Base-by-base conservation (phyloP, 257 asterid genomes). In the Capsicum baccatum region DNA sequence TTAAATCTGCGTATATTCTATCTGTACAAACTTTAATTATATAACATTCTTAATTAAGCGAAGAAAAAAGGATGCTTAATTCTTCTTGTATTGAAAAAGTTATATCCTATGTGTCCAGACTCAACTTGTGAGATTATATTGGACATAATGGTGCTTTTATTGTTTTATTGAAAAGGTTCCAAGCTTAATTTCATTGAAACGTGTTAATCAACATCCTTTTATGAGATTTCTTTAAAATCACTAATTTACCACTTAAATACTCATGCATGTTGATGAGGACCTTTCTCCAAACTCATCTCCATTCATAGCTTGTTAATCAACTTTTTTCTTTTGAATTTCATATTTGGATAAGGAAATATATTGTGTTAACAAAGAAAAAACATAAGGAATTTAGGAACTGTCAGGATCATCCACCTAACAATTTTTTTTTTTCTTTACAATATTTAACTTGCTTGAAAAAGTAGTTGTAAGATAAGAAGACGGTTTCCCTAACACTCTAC, bases 361-460 rank as follows among this genome's bases (percentile, higher is more conserved):
- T 17, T 44, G 57, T 1, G 79, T n/a, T 48, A n/a, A 55, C 11
- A 21, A 12, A 47, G 15, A 17, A 6, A 47, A 19, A 7, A 4
- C 0, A 14, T 26, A 48, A 6, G 60, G 42, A 47, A 73, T 73
- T 47, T 47, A 47, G 39, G 48, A 73, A 47, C 11, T 50, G n/a
- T 52, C 63, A 21, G 21, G 21, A 52, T 52, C 63, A 76, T 76
- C 80, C 63, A 76, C 81, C 63, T 76, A 76, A 76, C 63, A 26
- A 26, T 12, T 12, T 14, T 21, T 21, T 9, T 42, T 76, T 21
- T 50, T 1, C 1, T 6, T 19, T n/a, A 19, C 42, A 19, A 50
- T 12, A 69, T 73, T 73, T 73, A 48, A 76, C 62, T 76, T 76
- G 81, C 63, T 76, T 56, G 63, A 26, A 21, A 50, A 50, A 50